Base-by-base conservation (phyloP, 192 early-diverging fungal genomes). In the Coemansia sp. region DNA sequence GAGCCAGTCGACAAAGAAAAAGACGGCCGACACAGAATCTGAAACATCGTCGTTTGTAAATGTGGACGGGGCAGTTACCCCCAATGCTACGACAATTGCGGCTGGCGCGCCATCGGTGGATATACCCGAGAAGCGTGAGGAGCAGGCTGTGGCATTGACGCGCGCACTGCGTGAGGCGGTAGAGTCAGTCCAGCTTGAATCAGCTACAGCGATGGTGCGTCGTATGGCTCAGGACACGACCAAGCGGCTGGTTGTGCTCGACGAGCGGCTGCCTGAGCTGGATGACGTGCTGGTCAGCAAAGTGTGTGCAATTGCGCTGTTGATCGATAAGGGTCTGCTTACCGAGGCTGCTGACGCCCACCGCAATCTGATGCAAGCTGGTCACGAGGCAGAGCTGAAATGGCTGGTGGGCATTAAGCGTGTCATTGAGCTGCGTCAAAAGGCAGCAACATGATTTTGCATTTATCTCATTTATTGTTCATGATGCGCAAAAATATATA, bases 371-470 rank as follows among this genome's bases (percentile, higher is more conserved):
- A 63, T 76, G 62, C 73, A 75, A 53, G 58, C 70, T 19, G 67
- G 63, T 1, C 57, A 70, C 23, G 74, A 75, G 12, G 15, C 56
- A 1, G 79, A 82, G 41, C 70, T 72, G 49, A 66, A 65, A 29
- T 82, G 79, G 79, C 73, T 82, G 32, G 65, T 82, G 19, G 79
- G 70, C 11, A n/a, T 82, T n/a, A 76, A 76, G 51, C 73, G 79
- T 11, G 29, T 73, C 5, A 69, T 82, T 23, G 79, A 82, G 37
- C 61, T 81, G 24, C 41, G 52, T 8, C 66, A 69, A 57, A 72
- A 69, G 41, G 3, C 50, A n/a, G 10, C 49, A 43, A n/a, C 22
- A 43, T 24, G 47, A 49, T 25, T 47, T 25, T 29, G 52, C 11
- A 51, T 43, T 21, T 32, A 59, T 50, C 27, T 43, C 52, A 53